Evolutionary conservation across 78 protist species (phyloP).

Genomic region (Planoprotostelium fungivorum): DNA sequence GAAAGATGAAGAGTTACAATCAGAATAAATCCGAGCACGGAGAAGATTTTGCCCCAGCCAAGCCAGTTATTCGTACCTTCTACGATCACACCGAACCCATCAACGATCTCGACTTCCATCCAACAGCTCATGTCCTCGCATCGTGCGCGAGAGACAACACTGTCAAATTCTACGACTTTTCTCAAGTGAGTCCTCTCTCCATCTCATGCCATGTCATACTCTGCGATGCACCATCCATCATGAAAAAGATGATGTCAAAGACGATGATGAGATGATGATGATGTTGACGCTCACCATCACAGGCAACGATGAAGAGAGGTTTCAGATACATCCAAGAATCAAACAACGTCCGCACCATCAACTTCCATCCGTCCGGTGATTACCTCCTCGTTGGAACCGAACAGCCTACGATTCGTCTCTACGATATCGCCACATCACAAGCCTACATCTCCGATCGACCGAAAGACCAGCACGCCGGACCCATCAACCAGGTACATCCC

Average conservation of each 20-base stretch:
- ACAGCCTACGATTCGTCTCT: conserved; percentile 59
- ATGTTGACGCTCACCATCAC: too few species aligned
- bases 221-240: too few species aligned
- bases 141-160: conserved; percentile 51
- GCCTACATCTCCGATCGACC: conserved; percentile 31
- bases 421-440: conserved; percentile 59
- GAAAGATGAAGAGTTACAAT: conserved; percentile 46
- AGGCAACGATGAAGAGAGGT: conserved; percentile 43
- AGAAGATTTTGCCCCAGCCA: conserved; percentile 56
- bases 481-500: conserved; percentile 43
- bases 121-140: conserved; percentile 39
- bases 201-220: too few species aligned
- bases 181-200: neutral
- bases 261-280: neutral
- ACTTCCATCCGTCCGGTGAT: conserved; percentile 74
- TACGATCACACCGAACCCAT: conserved; percentile 71
- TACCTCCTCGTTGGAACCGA: conserved; percentile 66
- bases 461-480: conserved; percentile 60
- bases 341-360: conserved; percentile 52
- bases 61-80: conserved; percentile 63
- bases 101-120: conserved; percentile 66
- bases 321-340: conserved; percentile 55
- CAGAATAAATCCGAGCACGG: conserved; percentile 41
- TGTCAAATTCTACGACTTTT: conserved; percentile 59
- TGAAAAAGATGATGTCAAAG: neutral